These are phyloP conservation scores for Corylus avellana DNA, from an alignment of 306 rosid species.

Conservation along the genomic window DNA sequence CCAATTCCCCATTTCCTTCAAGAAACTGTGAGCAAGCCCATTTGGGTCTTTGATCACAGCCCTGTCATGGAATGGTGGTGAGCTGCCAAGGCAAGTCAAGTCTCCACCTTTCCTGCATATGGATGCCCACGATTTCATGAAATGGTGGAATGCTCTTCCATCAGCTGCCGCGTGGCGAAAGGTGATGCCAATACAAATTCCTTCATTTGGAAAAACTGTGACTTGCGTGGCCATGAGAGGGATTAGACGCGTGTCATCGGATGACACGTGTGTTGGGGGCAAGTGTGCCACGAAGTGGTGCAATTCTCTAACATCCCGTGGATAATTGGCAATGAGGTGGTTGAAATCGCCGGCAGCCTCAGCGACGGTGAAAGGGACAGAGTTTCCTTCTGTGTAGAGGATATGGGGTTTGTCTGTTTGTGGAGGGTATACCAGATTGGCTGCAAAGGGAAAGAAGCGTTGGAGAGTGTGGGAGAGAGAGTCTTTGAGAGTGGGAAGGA, in stretches of 20 bases:
- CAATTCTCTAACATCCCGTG: slow-evolving; percentile 19
- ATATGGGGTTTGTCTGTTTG: slow-evolving; percentile 16
- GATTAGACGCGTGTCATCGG: neutral
- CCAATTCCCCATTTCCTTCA: neutral
- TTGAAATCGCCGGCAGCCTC: slow-evolving; percentile 14
- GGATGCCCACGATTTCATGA: slow-evolving; percentile 41
- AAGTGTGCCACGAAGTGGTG: slow-evolving; percentile 21
- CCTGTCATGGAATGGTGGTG: slow-evolving; percentile 29
- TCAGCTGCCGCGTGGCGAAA: slow-evolving; percentile 27
- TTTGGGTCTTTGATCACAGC: slow-evolving; percentile 30
- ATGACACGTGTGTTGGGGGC: neutral
- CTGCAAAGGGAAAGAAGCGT: slow-evolving; percentile 39
- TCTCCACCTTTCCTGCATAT: slow-evolving; percentile 22
- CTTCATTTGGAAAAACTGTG: slow-evolving; percentile 23
- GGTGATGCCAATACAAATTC: slow-evolving; percentile 14
- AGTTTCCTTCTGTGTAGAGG: slow-evolving; percentile 15
- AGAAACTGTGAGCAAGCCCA: slow-evolving; percentile 8
- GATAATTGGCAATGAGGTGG: slow-evolving; percentile 15
- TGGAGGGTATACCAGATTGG: slow-evolving; percentile 31
- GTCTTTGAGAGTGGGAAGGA: slow-evolving; percentile 40
- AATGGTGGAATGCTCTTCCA: slow-evolving; percentile 34
- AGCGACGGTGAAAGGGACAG: slow-evolving; percentile 21
- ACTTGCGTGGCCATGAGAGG: slow-evolving; percentile 34
- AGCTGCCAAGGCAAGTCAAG: neutral
- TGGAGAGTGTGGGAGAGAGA: slow-evolving; percentile 45